phyloP scores from a whole-genome alignment of 352 stramenopile species.

The Phytopythium chamaehyphon region DNA sequence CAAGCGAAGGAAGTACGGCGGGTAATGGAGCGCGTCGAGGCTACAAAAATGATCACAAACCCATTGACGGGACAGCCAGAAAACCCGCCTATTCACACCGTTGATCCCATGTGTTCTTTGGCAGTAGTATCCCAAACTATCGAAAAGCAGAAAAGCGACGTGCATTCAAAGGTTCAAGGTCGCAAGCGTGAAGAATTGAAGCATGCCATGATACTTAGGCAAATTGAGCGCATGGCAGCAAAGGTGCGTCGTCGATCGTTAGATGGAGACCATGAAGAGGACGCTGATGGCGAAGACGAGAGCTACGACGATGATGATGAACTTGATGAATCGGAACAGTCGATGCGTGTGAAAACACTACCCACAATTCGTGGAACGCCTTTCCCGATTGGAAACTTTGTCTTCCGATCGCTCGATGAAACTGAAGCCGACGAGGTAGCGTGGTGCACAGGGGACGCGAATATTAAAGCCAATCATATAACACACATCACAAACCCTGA shows the following conservation, averaged over 20 bases:
- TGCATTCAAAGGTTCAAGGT: constrained; percentile 7
- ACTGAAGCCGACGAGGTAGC: neutral
- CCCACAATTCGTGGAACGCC: constrained; percentile 20
- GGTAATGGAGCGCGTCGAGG: constrained; percentile 6
- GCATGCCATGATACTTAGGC: constrained; percentile 17
- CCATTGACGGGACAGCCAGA: constrained; percentile 36
- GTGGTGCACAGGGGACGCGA: neutral
- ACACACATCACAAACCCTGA: neutral
- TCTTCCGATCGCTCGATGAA: constrained; percentile 4
- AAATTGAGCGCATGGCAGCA: constrained; percentile 3
- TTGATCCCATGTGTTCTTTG: constrained; percentile 11
- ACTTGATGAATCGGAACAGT: too few species aligned
- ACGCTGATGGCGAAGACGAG: constrained; percentile 5
- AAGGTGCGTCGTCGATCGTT: constrained; percentile 1
- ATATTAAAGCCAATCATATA: neutral
- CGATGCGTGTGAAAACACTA: constrained; percentile 1
- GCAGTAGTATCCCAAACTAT: neutral
- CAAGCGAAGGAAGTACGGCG: constrained; percentile 6
- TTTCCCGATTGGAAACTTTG: constrained; percentile 40
- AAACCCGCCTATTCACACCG: constrained; percentile 27
- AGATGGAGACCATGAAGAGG: neutral
- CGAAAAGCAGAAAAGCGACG: neutral
- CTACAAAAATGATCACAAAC: constrained; percentile 26
- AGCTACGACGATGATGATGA: neutral
- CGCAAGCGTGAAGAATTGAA: constrained; percentile 30